Conservation (phyloP, 192 early-diverging fungal species). For the Entophlyctis helioformis region DNA sequence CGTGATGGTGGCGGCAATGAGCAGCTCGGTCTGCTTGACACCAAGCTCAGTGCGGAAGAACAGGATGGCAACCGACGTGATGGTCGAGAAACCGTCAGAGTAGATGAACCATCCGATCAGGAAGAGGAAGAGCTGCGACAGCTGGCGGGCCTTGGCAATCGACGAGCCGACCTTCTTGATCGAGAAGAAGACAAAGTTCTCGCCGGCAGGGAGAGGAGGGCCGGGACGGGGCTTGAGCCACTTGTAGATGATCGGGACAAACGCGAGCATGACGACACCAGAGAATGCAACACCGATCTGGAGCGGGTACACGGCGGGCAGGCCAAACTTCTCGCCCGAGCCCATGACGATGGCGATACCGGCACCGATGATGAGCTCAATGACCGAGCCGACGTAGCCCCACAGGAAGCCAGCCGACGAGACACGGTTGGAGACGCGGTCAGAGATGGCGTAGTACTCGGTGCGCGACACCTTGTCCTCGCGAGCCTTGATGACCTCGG, state of each 20-base stretch:
- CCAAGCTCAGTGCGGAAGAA: slow-evolving; percentile 41
- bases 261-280: slow-evolving; percentile 11
- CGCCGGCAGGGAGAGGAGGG: slow-evolving; percentile 17
- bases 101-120: slow-evolving; percentile 22
- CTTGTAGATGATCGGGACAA: slow-evolving; percentile 2
- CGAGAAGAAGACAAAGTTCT: slow-evolving; percentile 8
- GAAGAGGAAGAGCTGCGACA: slow-evolving; percentile 17
- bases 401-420: slow-evolving; percentile 9
- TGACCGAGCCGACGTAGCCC: slow-evolving; percentile 5
- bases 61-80: slow-evolving; percentile 34
- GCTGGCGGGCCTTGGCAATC: neutral
- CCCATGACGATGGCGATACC: slow-evolving; percentile 2
- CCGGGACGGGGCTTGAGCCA: slow-evolving; percentile 15
- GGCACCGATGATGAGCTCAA: slow-evolving; percentile 6
- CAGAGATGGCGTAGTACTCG: neutral
- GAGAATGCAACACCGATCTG: slow-evolving; percentile 16
- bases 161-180: slow-evolving; percentile 9
- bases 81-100: slow-evolving; percentile 9
- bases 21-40: slow-evolving; percentile 10
- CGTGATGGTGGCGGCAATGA: slow-evolving; percentile 6
- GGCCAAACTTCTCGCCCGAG: neutral
- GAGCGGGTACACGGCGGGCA: slow-evolving; percentile 10
- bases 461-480: neutral
- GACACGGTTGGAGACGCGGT: slow-evolving; percentile 11
- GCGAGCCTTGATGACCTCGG: neutral